phyloP scores from a whole-genome alignment of 129 eudicot genomes.

The Apium graveolens region DNA sequence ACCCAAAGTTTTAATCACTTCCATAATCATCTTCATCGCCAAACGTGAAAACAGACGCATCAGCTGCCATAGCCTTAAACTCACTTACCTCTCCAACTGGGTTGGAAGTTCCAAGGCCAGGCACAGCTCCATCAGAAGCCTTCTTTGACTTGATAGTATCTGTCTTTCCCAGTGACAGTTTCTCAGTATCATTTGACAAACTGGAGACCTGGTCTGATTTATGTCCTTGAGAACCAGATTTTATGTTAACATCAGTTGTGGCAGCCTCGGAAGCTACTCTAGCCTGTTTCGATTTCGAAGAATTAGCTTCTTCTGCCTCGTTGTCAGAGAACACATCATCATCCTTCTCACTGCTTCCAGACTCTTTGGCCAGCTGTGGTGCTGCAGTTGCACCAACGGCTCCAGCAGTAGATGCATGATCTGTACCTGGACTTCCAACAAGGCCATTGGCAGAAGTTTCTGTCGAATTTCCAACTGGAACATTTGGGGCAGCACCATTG shows the following conservation, averaged over 20 bases:
- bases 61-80: conserved; percentile 98
- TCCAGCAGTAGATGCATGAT: conserved; percentile 20
- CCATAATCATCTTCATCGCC: conserved; percentile 93
- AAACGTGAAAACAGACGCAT: conserved; percentile 90
- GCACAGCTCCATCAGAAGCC: conserved; percentile 15
- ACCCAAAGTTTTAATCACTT: conserved; percentile 42
- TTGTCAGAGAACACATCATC: conserved; percentile 74
- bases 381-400: conserved; percentile 24
- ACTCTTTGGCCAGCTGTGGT: conserved; percentile 28
- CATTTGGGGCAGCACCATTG: conserved; percentile 33
- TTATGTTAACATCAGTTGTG: conserved; percentile 14
- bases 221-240: conserved; percentile 26
- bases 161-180: conserved; percentile 45
- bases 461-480: conserved; percentile 32
- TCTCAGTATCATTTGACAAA: conserved; percentile 45
- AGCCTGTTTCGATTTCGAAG: conserved; percentile 27
- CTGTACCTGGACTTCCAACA: conserved; percentile 30
- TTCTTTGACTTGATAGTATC: conserved; percentile 24
- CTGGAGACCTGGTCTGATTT: conserved; percentile 33
- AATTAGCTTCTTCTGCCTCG: conserved; percentile 40
- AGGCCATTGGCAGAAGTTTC: conserved; percentile 27
- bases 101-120: conserved; percentile 20
- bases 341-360: conserved; percentile 46
- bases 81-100: conserved; percentile 65
- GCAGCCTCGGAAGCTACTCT: conserved; percentile 25